Evolutionary conservation across 768 basidiomycete species (phyloP).

Genomic region (Leccinum boreale): DNA sequence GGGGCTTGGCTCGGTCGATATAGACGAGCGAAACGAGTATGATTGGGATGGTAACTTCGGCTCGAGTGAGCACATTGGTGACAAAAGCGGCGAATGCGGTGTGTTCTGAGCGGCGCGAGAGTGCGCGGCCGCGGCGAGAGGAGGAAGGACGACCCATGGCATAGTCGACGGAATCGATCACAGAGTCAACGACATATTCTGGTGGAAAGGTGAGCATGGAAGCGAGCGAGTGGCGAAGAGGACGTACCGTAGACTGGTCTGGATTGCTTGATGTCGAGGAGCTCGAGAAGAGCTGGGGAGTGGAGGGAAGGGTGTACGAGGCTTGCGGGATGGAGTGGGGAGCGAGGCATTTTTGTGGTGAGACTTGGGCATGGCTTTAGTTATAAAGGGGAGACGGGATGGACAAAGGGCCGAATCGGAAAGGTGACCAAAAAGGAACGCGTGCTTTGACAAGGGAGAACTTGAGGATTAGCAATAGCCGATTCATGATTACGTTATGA

Average conservation of each 20-base stretch:
- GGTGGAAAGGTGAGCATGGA: not conserved
- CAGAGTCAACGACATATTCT: constrained; percentile 71
- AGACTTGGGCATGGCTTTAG: constrained; percentile 10
- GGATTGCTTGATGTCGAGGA: constrained; percentile 63
- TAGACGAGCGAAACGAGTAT: constrained; percentile 73
- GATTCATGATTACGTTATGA: constrained; percentile 9
- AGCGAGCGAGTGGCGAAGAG: not conserved
- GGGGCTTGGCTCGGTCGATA: constrained; percentile 72
- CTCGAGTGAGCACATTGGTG: constrained; percentile 62
- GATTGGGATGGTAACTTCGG: constrained; percentile 69
- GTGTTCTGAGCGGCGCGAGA: constrained; percentile 48
- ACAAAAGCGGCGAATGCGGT: constrained; percentile 63
- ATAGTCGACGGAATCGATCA: constrained; percentile 71
- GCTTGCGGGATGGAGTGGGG: constrained; percentile 43
- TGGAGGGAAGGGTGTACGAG: constrained; percentile 65
- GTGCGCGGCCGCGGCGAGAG: constrained; percentile 46
- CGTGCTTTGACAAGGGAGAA: constrained; percentile 11
- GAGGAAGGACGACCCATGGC: constrained; percentile 68
- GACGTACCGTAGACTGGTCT: constrained; percentile 61
- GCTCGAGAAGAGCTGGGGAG: constrained; percentile 63
- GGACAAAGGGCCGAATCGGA: constrained; percentile 36
- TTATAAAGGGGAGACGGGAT: constrained; percentile 33
- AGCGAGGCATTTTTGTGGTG: constrained; percentile 18
- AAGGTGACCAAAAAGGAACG: constrained; percentile 27
- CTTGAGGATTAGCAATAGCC: constrained; percentile 26